Conservation (phyloP, 2,329 filamentous ascomycete species). For the Hortaea werneckii region DNA sequence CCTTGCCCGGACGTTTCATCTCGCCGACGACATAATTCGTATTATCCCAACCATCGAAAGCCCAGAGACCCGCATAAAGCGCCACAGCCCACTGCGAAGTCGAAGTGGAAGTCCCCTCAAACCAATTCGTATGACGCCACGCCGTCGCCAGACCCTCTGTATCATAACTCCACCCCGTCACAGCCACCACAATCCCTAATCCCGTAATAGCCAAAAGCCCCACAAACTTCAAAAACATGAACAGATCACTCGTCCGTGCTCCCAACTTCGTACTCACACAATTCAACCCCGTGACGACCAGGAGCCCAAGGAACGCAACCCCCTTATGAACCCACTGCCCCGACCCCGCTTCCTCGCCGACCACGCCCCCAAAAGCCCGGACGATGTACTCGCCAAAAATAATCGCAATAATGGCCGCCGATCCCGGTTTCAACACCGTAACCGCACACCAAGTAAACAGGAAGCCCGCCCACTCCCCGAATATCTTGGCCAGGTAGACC, state of each 20-base stretch:
- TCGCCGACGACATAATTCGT: constrained; percentile 97
- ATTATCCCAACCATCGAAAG: constrained; percentile 98
- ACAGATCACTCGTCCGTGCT: constrained; percentile 76
- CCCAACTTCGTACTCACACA: constrained; percentile 83
- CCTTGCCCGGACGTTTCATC: constrained; percentile 81
- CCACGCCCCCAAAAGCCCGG: constrained; percentile 69
- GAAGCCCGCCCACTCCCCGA: constrained; percentile 86
- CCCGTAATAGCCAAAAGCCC: constrained; percentile 79
- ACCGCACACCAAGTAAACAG: constrained; percentile 95
- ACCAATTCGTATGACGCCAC: constrained; percentile 81
- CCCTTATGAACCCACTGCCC: constrained; percentile 85
- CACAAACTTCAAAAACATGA: constrained; percentile 96
- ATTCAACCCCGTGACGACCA: constrained; percentile 73
- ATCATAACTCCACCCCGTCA: constrained; percentile 70
- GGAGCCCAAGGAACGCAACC: constrained; percentile 67
- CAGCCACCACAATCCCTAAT: constrained; percentile 78
- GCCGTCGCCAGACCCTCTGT: constrained; percentile 52
- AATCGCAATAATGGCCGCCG: constrained; percentile 87
- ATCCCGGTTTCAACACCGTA: constrained; percentile 85
- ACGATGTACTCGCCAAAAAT: constrained; percentile 99
- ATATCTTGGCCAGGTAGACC: constrained; percentile 90
- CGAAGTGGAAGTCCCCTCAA: constrained; percentile 70
- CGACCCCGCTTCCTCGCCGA: constrained; percentile 58
- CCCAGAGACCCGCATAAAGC: constrained; percentile 91
- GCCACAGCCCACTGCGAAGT: constrained; percentile 86